These are phyloP conservation scores for Plantago elongata DNA, from an alignment of 257 asterid genomes.

Conservation along the genomic window DNA sequence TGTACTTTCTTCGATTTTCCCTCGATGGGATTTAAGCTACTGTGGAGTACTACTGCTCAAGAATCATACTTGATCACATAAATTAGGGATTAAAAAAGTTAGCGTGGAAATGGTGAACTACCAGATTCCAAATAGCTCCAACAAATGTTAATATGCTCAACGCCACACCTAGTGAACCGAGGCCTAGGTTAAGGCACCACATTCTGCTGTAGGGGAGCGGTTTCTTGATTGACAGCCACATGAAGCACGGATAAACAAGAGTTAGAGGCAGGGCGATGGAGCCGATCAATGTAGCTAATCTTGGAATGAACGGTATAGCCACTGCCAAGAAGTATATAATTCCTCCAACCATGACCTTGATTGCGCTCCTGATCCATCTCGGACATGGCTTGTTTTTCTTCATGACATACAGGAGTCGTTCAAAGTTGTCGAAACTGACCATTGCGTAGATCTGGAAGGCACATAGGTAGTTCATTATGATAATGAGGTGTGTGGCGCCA, in stretches of 20 bases:
- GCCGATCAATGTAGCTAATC: slow-evolving; percentile 44
- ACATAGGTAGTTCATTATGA: slow-evolving; percentile 38
- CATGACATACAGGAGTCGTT: slow-evolving; percentile 31
- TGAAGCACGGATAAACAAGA: slow-evolving; percentile 60
- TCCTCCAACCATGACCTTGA: slow-evolving; percentile 51
- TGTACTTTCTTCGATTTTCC: too few species aligned
- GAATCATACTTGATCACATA: too few species aligned
- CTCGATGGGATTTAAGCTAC: too few species aligned
- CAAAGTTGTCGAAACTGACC: slow-evolving; percentile 59
- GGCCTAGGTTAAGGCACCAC: slow-evolving; percentile 47
- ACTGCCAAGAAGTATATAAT: slow-evolving; percentile 44
- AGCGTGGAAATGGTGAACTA: slow-evolving; percentile 43
- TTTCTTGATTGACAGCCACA: slow-evolving; percentile 56
- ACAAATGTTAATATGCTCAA: slow-evolving; percentile 24
- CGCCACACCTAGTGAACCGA: slow-evolving; percentile 39
- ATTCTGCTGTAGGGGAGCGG: slow-evolving; percentile 27
- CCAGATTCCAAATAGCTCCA: slow-evolving; percentile 48
- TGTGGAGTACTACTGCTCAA: too few species aligned
- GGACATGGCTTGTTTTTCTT: slow-evolving; percentile 47
- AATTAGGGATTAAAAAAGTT: slow-evolving; percentile 52
- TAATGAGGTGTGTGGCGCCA: slow-evolving; percentile 29
- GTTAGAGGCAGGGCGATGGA: slow-evolving; percentile 48
- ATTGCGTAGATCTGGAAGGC: slow-evolving; percentile 66
- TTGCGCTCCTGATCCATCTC: slow-evolving; percentile 37
- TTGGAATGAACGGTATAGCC: slow-evolving; percentile 57